Conservation (phyloP, 2,329 filamentous ascomycete genomes). For the Talaromyces sp. region DNA sequence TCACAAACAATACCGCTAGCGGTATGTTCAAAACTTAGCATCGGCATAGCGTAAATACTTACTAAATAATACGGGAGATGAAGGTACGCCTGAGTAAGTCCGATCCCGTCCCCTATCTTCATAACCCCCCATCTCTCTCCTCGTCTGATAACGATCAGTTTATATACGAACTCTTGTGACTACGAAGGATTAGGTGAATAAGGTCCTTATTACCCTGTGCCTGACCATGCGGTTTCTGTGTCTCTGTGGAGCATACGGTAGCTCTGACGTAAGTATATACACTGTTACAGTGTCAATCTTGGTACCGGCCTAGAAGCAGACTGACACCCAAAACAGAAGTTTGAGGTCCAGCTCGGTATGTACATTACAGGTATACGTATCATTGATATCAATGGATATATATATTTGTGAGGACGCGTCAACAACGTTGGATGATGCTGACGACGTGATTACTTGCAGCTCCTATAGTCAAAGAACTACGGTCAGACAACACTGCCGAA, state of each 20-base stretch:
- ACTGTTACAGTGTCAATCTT: background rate
- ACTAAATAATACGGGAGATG: background rate
- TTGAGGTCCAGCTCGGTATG: background rate
- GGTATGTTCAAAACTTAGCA: background rate
- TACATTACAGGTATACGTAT: background rate
- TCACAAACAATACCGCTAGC: background rate
- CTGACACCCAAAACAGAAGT: background rate
- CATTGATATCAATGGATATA: background rate
- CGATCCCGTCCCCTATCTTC: background rate
- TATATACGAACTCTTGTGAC: background rate
- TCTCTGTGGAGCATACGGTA: background rate
- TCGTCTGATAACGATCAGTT: background rate
- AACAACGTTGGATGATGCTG: background rate
- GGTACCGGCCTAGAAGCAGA: background rate
- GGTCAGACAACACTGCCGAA: background rate
- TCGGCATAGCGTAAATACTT: background rate
- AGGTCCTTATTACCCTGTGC: background rate
- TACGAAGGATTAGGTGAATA: background rate
- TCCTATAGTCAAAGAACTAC: background rate
- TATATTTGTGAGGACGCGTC: background rate
- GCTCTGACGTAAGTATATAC: background rate
- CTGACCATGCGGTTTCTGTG: background rate
- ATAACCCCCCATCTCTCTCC: background rate
- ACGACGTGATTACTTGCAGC: background rate
- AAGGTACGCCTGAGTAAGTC: background rate